Conservation (phyloP, 768 basidiomycete species). For the Calocybe gangraenosa region DNA sequence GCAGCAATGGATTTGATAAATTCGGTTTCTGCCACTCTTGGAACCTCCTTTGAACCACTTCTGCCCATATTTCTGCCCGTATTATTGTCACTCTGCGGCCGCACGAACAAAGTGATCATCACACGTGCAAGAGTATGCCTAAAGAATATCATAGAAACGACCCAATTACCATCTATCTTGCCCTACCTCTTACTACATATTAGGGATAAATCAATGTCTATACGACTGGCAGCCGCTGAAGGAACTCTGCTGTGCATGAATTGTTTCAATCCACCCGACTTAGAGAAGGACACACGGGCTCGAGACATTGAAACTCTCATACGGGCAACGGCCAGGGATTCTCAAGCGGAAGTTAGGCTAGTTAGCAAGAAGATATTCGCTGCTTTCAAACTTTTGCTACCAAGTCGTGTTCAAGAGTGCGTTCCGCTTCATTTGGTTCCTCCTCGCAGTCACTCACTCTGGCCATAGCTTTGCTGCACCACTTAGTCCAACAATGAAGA, state of each 20-base stretch:
- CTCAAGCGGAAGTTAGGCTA: conserved; percentile 72
- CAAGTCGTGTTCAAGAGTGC: conserved; percentile 63
- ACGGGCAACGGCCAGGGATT: conserved; percentile 61
- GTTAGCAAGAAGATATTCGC: conserved; percentile 68
- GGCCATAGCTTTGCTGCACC: conserved; percentile 61
- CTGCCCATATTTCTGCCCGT: conserved; percentile 64
- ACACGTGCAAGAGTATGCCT: conserved; percentile 62
- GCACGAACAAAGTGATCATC: conserved; percentile 76
- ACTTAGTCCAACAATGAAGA: conserved; percentile 71
- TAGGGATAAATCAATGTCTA: conserved; percentile 64
- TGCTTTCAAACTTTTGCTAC: conserved; percentile 69
- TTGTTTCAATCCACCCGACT: conserved; percentile 73
- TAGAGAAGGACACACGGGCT: conserved; percentile 65
- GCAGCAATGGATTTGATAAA: conserved; percentile 13
- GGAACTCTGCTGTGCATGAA: conserved; percentile 63
- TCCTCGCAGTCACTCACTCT: conserved; percentile 3
- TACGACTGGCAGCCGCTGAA: conserved; percentile 65
- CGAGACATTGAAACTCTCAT: conserved; percentile 70
- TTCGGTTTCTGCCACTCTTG: conserved; percentile 57
- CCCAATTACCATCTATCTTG: conserved; percentile 63
- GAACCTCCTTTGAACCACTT: conserved; percentile 60
- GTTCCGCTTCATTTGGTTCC: conserved; percentile 5
- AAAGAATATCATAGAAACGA: conserved; percentile 55
- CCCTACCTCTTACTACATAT: conserved; percentile 53
- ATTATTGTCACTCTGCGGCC: conserved; percentile 61